phyloP scores from a whole-genome alignment of 2,329 filamentous ascomycete genomes.

The Orbilia oligospora region DNA sequence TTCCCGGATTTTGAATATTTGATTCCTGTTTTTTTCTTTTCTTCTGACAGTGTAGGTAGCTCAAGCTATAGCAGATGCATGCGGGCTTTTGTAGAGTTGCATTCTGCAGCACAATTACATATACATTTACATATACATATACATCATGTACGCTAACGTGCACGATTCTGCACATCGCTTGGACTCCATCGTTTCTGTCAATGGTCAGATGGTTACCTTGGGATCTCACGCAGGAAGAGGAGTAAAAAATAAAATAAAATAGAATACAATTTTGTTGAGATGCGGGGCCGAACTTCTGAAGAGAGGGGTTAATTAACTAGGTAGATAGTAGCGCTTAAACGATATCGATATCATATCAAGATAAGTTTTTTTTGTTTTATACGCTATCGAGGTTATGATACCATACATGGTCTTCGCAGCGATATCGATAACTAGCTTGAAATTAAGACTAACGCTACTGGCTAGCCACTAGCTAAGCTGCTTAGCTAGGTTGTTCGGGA shows the following conservation, averaged over 20 bases:
- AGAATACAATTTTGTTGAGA: background rate
- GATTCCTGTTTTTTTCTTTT: background rate
- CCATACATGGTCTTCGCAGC: too few species aligned
- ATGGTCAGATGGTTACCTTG: slow-evolving; percentile 41
- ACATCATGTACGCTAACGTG: slow-evolving; percentile 34
- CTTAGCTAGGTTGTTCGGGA: background rate
- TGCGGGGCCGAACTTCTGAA: slow-evolving; percentile 8
- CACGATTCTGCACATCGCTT: slow-evolving; percentile 49
- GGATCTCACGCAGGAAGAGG: slow-evolving; percentile 12
- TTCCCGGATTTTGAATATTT: background rate
- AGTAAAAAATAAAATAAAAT: background rate
- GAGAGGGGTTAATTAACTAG: slow-evolving; percentile 9
- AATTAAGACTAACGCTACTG: background rate
- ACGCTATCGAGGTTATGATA: slow-evolving; percentile 8
- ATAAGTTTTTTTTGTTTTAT: background rate
- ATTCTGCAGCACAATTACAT: slow-evolving; percentile 41
- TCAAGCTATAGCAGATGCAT: slow-evolving; percentile 20
- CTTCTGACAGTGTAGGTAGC: too few species aligned
- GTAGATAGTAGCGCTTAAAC: background rate
- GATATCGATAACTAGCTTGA: background rate
- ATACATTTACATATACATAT: slow-evolving; percentile 30
- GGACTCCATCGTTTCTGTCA: slow-evolving; percentile 49
- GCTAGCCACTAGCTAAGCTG: background rate
- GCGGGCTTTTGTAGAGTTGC: slow-evolving; percentile 15
- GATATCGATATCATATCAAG: background rate